Base-by-base conservation (phyloP, 2,329 filamentous ascomycete genomes). In the Talaromyces sp. region DNA sequence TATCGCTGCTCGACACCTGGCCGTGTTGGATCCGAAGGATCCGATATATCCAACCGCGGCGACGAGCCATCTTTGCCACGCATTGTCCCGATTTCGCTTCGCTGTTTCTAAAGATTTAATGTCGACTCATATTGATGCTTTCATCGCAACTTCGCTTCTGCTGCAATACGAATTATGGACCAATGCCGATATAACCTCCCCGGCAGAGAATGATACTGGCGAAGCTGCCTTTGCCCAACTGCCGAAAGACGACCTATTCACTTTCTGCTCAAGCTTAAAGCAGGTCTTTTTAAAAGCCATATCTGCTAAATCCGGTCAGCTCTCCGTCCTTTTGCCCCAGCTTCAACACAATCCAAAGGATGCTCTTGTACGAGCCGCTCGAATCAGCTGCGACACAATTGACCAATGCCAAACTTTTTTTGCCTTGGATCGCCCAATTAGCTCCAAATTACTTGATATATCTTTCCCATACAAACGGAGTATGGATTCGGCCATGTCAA, bases 151-250 rank as follows among this genome's bases (percentile, higher is more conserved):
- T 41, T 61, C 59, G 5, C 48, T 57, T 10, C 50, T 61, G n/a
- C 19, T 61, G 11, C 59, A 61, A 41, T 61, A 61, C 35, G 54
- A 61, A 35, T 10, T 61, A 29, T 61, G 59, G 59, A 48, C 54
- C 11, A 54, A 31, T 43, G 53, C 29, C 8, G 59, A 61, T n/a
- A 38, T 57, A 11, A 38, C 46, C 7, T 7, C 17, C 11, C 24
- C 38, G 26, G 11, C 50, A 35, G 19, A 21, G 21, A 27, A 35
- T 51, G 41, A 35, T 51, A 19, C 26, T 32, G 17, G 24, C 48
- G 26, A 29, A 1, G 17, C 17, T 11, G 17, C 38, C 35, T 43
- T 14, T 50, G 14, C 4, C 19, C 12, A 52, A 26, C 41, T 9
- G 38, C 48, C 48, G 17, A 43, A 31, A 29, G 59, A 61, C 17